These are phyloP conservation scores for Chaetothyriales sp. DNA, from an alignment of 2,329 filamentous ascomycete species.

Conservation along the genomic window DNA sequence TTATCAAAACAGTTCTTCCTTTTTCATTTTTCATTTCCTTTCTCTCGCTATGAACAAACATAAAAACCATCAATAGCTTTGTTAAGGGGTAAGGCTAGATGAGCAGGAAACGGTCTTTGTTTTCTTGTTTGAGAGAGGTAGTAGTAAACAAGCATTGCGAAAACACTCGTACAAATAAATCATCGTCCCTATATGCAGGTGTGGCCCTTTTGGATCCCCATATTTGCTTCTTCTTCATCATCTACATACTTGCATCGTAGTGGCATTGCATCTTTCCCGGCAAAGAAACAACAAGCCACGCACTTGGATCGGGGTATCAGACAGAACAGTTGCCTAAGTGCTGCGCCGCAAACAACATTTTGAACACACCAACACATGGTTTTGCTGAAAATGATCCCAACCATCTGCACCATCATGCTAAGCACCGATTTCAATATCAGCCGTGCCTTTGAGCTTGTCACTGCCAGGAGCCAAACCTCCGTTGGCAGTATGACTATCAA, in stretches of 20 bases:
- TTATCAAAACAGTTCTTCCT: too few species aligned
- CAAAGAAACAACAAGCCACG: not conserved
- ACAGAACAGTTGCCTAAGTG: not conserved
- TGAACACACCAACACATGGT: not conserved
- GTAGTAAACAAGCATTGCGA: too few species aligned
- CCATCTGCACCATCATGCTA: not conserved
- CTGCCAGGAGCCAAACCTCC: not conserved
- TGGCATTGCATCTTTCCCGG: not conserved
- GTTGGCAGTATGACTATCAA: not conserved
- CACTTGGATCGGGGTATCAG: not conserved
- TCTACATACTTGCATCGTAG: not conserved
- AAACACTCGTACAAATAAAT: not conserved
- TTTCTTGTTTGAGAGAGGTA: too few species aligned
- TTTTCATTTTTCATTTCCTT: too few species aligned
- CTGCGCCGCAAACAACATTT: not conserved
- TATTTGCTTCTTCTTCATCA: not conserved
- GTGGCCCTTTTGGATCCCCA: not conserved
- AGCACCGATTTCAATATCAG: not conserved
- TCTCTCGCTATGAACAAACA: not conserved
- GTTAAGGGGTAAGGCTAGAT: too few species aligned
- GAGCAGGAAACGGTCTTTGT: too few species aligned
- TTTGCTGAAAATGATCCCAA: not conserved
- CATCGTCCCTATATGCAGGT: not conserved
- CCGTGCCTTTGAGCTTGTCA: not conserved
- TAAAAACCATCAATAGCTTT: not conserved